Base-by-base conservation (phyloP, 192 early-diverging fungal genomes). In the Entomortierella beljakovae region DNA sequence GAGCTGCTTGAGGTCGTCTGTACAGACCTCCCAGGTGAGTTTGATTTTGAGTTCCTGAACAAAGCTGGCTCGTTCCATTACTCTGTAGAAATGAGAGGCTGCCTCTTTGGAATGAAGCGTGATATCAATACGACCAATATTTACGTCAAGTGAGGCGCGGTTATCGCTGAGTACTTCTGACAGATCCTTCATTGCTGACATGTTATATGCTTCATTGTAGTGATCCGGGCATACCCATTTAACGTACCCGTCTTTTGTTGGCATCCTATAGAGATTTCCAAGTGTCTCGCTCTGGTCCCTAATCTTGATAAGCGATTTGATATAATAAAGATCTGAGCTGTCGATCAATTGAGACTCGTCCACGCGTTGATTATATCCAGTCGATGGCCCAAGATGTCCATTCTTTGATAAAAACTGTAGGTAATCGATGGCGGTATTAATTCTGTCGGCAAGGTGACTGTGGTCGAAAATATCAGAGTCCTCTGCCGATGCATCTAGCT, bases 161-260 rank as follows among this genome's bases (percentile, higher is more conserved):
- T 64, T 57, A 20, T 61, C 33, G 6, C 18, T 29, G 13, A 75
- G 26, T 11, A 50, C 6, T 4, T 75, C 72, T 0, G n/a, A 43
- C 16, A 75, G 48, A 31, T 62, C 57, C 10, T 67, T 13, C 7
- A 67, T 32, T 2, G 72, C 49, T 18, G 8, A 16, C 1, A 20
- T 33, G 20, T 25, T 22, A 50, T 66, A 56, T 15, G 32, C 40
- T 5, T 66, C 64, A 1, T 58, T 58, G 29, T 61, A 75, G 20
- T 75, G 72, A 31, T 75, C 72, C 8, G 46, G 35, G 20, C 72
- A 75, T 11, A 75, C 72, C 72, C 72, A 72, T 29, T 64, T 66
- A 26, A 75, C 72, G 38, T 67, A 40, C 1, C 64, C 64, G 31
- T 75, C 72, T 0, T 32, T 25, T 0, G 62, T 54, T 10, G 54